Conservation (phyloP, 1,284 basidiomycete genomes). For the Exobasidium rhododendri region DNA sequence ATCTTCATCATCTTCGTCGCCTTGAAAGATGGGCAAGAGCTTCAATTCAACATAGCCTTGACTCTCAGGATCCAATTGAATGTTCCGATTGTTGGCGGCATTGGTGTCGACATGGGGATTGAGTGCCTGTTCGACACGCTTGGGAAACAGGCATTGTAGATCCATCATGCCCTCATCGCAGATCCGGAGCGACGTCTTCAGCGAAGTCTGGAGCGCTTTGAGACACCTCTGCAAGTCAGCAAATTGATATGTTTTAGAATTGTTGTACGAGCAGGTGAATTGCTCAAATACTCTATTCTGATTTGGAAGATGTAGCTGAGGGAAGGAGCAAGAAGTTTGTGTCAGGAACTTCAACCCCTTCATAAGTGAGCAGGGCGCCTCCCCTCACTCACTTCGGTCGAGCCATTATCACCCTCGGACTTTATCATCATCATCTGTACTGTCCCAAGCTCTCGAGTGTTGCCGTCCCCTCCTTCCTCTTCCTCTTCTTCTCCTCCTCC, state of each 20-base stretch:
- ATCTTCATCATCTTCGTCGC: too few relatives aligned
- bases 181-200: slow-evolving; percentile 4
- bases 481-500: neutral
- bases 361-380: too few relatives aligned
- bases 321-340: neutral
- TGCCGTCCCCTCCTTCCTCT: neutral
- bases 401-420: slow-evolving; percentile 2
- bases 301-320: slow-evolving; percentile 1
- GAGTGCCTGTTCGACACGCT: neutral
- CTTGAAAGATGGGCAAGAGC: neutral
- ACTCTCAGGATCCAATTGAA: neutral
- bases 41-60: slow-evolving; percentile 3
- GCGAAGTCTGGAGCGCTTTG: neutral
- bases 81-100: neutral
- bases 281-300: neutral
- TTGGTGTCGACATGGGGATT: neutral
- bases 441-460: neutral
- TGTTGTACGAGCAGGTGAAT: neutral
- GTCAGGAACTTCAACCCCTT: neutral
- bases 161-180: slow-evolving; percentile 6
- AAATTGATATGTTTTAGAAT: neutral
- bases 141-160: slow-evolving; percentile 12
- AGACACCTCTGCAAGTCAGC: neutral
- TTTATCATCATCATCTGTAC: slow-evolving; percentile 8
- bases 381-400: neutral